phyloP scores from a whole-genome alignment of 2,329 filamentous ascomycete genomes.

The Aspergillus oerlinghausenensis region DNA sequence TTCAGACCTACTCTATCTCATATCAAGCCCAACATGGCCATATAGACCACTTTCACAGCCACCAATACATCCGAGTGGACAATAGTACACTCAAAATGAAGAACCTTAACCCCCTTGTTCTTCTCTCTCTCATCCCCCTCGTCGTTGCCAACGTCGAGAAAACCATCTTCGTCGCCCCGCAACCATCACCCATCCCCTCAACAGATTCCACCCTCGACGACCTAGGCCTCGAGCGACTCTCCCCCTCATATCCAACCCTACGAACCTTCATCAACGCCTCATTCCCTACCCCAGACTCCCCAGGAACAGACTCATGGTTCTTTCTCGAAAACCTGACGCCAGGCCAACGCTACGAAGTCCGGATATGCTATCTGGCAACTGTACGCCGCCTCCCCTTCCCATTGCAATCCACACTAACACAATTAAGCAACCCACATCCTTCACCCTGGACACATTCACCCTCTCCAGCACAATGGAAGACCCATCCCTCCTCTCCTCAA shows the following conservation, averaged over 20 bases:
- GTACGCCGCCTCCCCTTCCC: constrained; percentile 51
- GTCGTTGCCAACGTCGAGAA: constrained; percentile 78
- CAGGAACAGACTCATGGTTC: constrained; percentile 71
- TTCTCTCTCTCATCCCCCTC: constrained; percentile 13
- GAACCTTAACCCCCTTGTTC: constrained; percentile 11
- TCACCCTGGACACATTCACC: constrained; percentile 63
- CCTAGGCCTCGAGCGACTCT: constrained; percentile 62
- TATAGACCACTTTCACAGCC: background rate
- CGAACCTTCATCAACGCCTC: constrained; percentile 61
- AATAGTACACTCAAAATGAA: constrained; percentile 4
- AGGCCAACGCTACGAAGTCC: constrained; percentile 79
- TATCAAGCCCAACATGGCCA: background rate
- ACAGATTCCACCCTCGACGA: constrained; percentile 54
- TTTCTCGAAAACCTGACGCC: constrained; percentile 66
- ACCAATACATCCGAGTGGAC: background rate
- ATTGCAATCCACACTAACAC: background rate
- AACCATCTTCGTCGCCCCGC: constrained; percentile 72
- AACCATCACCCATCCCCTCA: constrained; percentile 51
- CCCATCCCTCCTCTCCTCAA: constrained; percentile 59
- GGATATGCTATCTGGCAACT: constrained; percentile 89
- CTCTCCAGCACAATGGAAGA: constrained; percentile 58
- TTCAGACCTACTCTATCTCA: background rate
- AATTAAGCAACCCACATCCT: constrained; percentile 75
- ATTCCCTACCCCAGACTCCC: constrained; percentile 57
- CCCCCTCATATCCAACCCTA: constrained; percentile 52